Evolutionary conservation across 2,329 filamentous ascomycete species (phyloP).

Genomic region (Colletotrichum gloeosporioides): DNA sequence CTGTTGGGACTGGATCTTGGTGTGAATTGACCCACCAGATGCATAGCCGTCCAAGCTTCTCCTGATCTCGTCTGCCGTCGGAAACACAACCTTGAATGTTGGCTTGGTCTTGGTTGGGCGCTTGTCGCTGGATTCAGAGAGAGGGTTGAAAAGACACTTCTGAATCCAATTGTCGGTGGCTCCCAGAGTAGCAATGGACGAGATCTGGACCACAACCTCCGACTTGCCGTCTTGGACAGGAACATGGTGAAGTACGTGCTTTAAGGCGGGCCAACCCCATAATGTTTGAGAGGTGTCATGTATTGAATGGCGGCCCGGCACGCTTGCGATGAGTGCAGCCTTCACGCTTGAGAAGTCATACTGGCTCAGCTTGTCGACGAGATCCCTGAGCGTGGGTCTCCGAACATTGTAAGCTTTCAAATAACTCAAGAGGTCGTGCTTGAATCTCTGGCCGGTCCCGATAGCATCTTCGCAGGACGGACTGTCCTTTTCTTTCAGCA

Average conservation of each 20-base stretch:
- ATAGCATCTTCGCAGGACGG: background rate
- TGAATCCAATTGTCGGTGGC: constrained; percentile 74
- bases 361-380: constrained; percentile 61
- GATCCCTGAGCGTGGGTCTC: constrained; percentile 54
- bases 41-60: constrained; percentile 77
- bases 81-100: constrained; percentile 77
- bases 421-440: constrained; percentile 76
- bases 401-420: constrained; percentile 70
- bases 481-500: constrained; percentile 28
- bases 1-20: constrained; percentile 72
- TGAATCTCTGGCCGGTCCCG: constrained; percentile 68
- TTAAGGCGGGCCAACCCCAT: constrained; percentile 81
- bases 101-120: constrained; percentile 37
- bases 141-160: constrained; percentile 62
- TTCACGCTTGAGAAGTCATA: constrained; percentile 75
- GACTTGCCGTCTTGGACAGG: constrained; percentile 46
- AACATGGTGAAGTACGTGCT: constrained; percentile 61
- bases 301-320: constrained; percentile 70
- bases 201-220: constrained; percentile 70
- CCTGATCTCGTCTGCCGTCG: constrained; percentile 79
- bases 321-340: constrained; percentile 78
- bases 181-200: constrained; percentile 83
- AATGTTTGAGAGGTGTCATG: constrained; percentile 53
- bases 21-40: constrained; percentile 83
- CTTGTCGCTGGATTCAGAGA: constrained; percentile 38